Evolutionary conservation across 805 yeast genomes (phyloP).

Genomic region (Metschnikowia bowlesiae): DNA sequence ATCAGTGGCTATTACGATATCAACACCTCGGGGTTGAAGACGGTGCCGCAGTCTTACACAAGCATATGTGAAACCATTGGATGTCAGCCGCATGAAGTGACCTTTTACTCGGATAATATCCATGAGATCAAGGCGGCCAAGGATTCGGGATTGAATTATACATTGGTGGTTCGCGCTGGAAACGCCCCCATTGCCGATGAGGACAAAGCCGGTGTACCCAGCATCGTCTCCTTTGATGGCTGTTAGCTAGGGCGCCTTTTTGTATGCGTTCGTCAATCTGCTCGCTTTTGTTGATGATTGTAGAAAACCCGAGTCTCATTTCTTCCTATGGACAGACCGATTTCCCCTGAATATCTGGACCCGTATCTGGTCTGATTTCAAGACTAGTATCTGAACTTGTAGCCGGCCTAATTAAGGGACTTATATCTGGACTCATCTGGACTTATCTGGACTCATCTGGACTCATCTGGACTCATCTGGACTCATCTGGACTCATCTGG

Average conservation of each 20-base stretch:
- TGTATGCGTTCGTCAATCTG: no score
- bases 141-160: slow-evolving; percentile 55
- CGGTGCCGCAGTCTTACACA: slow-evolving; percentile 51
- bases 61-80: slow-evolving; percentile 48
- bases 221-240: slow-evolving; percentile 6
- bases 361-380: no score
- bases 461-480: no score
- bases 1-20: slow-evolving; percentile 80
- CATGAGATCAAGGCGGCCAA: slow-evolving; percentile 73
- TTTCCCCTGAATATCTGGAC: no score
- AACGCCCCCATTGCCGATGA: slow-evolving; percentile 48
- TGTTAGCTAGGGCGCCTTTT: background rate
- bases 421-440: no score
- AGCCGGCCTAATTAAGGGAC: no score
- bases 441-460: no score
- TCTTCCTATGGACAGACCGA: no score
- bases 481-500: no score
- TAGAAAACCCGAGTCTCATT: no score
- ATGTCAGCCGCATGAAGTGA: slow-evolving; percentile 29
- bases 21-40: slow-evolving; percentile 73
- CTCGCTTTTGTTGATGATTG: no score
- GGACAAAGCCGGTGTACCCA: slow-evolving; percentile 18
- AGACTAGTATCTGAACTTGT: no score
- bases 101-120: slow-evolving; percentile 79
- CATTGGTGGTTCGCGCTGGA: slow-evolving; percentile 69